Conservation (phyloP, 176 grass and related monocot species). For the Lolium rigidum region DNA sequence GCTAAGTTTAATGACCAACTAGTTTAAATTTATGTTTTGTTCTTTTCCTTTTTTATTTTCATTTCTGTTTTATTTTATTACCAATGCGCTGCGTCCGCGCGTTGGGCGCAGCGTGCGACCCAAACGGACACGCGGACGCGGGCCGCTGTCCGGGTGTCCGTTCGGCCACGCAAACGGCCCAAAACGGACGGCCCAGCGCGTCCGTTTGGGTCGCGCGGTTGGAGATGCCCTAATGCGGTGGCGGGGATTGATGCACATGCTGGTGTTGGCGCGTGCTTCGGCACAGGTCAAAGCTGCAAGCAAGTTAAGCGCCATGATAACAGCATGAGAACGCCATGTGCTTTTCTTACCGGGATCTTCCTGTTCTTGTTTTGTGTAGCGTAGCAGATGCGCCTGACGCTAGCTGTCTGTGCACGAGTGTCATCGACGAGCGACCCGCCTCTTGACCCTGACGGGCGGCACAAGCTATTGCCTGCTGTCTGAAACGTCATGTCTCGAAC, state of each 20-base stretch:
- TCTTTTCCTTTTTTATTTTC: no score
- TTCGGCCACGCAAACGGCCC: no score
- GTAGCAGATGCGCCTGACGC: constrained; percentile 10
- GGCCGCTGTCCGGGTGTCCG: no score
- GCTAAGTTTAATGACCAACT: no score
- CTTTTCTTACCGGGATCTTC: constrained; percentile 17
- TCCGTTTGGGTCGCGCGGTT: no score
- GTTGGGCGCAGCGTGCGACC: no score
- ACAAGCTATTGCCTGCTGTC: background rate
- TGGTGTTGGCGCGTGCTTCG: constrained; percentile 30
- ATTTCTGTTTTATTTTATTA: no score
- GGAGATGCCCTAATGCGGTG: background rate
- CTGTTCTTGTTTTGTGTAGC: background rate
- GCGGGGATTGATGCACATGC: constrained; percentile 46
- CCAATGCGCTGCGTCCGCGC: no score
- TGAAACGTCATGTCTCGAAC: background rate
- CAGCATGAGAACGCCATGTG: constrained; percentile 18
- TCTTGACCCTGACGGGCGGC: background rate
- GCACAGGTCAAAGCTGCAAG: constrained; percentile 52
- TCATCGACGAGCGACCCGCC: background rate
- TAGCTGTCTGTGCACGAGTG: constrained; percentile 40
- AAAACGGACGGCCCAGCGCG: no score
- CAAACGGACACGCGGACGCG: no score
- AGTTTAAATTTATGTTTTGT: no score
- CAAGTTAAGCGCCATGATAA: constrained; percentile 15